A percentile compares a stretch with the other conserved stretches of the same genome.
Conservation (phyloP, 129 eudicot species). For the Cynara cardunculus region DNA sequence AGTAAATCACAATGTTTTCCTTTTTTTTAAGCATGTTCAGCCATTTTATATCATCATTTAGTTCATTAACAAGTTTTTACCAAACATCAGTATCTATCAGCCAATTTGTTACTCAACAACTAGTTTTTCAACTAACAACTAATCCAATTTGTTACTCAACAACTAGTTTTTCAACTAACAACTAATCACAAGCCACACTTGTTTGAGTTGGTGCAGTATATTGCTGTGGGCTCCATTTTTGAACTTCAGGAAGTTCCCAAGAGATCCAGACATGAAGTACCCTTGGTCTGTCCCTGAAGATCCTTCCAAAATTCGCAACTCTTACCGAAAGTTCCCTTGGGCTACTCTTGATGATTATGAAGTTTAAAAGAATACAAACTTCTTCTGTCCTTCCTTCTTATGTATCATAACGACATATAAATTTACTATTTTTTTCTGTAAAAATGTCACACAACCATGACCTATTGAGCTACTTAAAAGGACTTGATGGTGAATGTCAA, state of each 20-base stretch:
- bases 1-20: no score
- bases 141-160: no score
- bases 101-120: no score
- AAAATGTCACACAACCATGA: background rate
- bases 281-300: constrained; percentile 80
- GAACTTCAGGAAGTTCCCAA: constrained; percentile 85
- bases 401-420: constrained; percentile 1
- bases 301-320: constrained; percentile 53
- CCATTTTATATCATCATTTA: no score
- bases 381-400: background rate
- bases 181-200: background rate
- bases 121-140: no score
- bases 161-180: background rate
- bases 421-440: constrained; percentile 4
- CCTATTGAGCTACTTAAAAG: background rate
- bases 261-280: constrained; percentile 88
- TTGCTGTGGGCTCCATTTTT: constrained; percentile 94
- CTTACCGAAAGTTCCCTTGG: constrained; percentile 68
- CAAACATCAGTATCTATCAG: no score
- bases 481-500: background rate
- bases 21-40: no score
- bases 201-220: constrained; percentile 37
- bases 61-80: background rate
- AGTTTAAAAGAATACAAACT: constrained; percentile 15
- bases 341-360: constrained; percentile 88